These are phyloP conservation scores for Annona cherimola DNA, from an alignment of 164 flowering plant species.

Conservation along the genomic window DNA sequence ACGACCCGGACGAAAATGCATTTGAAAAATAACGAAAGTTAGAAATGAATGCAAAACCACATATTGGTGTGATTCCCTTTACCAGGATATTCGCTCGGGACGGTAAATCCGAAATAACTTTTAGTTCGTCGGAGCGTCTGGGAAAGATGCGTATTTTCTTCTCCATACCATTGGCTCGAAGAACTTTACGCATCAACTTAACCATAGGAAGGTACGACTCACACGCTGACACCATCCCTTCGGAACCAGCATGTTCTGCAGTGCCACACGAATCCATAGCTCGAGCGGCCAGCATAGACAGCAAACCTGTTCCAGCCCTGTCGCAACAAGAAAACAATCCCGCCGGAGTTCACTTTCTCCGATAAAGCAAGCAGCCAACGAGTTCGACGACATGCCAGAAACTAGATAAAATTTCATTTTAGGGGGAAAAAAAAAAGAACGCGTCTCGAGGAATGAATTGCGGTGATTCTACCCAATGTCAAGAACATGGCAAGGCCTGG, in stretches of 20 bases:
- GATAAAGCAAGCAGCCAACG: not conserved
- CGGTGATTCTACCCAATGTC: slow-evolving; percentile 70
- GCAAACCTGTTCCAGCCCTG: slow-evolving; percentile 94
- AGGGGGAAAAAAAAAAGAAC: not conserved
- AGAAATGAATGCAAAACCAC: too few relatives aligned
- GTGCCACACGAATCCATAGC: slow-evolving; percentile 45
- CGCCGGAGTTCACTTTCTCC: not conserved
- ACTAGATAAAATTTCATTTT: not conserved
- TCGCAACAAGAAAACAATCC: not conserved
- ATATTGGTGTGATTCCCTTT: slow-evolving; percentile 20
- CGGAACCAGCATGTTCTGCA: slow-evolving; percentile 11
- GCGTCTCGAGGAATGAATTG: not conserved
- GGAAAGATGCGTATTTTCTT: slow-evolving; percentile 46
- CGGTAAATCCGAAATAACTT: slow-evolving; percentile 60
- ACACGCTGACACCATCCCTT: slow-evolving; percentile 73
- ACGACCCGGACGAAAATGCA: too few relatives aligned
- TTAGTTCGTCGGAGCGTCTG: slow-evolving; percentile 87
- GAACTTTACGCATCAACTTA: slow-evolving; percentile 72
- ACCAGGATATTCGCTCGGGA: slow-evolving; percentile 83
- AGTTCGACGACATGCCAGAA: not conserved
- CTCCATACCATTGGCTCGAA: slow-evolving; percentile 63
- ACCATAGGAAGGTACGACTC: slow-evolving; percentile 97
- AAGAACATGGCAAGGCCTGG: slow-evolving; percentile 73
- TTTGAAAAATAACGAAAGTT: too few relatives aligned
- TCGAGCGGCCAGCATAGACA: slow-evolving; percentile 95